These are phyloP conservation scores for Tulasnella sp. DNA, from an alignment of 768 basidiomycete species.

Conservation along the genomic window DNA sequence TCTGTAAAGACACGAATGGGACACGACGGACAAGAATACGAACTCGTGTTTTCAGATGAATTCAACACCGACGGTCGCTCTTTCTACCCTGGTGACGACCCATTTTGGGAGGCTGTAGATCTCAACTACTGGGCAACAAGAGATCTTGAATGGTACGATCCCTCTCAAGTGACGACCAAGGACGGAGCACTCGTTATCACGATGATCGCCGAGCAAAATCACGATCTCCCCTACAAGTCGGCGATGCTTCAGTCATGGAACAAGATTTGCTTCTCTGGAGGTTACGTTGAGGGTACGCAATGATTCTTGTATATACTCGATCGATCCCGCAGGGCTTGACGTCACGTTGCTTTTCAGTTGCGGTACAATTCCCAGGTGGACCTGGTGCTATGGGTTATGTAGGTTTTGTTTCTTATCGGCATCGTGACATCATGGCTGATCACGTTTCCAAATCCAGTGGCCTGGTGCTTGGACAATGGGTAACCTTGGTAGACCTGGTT, in stretches of 20 bases:
- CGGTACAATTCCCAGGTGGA: slow-evolving; percentile 45
- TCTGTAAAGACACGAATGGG: slow-evolving; percentile 48
- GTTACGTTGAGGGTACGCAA: slow-evolving; percentile 46
- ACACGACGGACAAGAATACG: slow-evolving; percentile 56
- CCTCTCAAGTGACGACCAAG: slow-evolving; percentile 48
- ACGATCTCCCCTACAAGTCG: slow-evolving; percentile 47
- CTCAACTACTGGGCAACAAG: slow-evolving; percentile 56
- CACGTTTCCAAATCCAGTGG: slow-evolving; percentile 38
- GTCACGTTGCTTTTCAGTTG: slow-evolving; percentile 24
- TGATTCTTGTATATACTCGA: neutral
- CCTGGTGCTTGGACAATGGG: slow-evolving; percentile 85
- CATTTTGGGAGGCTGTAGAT: slow-evolving; percentile 31
- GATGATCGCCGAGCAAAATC: slow-evolving; percentile 43
- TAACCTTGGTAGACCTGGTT: slow-evolving; percentile 73
- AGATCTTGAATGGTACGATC: slow-evolving; percentile 70
- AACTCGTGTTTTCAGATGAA: slow-evolving; percentile 70
- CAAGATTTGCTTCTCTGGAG: slow-evolving; percentile 49
- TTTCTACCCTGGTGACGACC: slow-evolving; percentile 46
- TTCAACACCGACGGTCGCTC: slow-evolving; percentile 60
- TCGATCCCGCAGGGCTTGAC: neutral
- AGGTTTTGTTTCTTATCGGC: slow-evolving; percentile 19
- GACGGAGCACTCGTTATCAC: slow-evolving; percentile 57
- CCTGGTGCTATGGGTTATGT: slow-evolving; percentile 38
- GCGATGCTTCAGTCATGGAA: slow-evolving; percentile 87
- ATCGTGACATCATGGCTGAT: neutral